phyloP scores from a whole-genome alignment of 2,329 filamentous ascomycete species.

The Alternaria arbusti region DNA sequence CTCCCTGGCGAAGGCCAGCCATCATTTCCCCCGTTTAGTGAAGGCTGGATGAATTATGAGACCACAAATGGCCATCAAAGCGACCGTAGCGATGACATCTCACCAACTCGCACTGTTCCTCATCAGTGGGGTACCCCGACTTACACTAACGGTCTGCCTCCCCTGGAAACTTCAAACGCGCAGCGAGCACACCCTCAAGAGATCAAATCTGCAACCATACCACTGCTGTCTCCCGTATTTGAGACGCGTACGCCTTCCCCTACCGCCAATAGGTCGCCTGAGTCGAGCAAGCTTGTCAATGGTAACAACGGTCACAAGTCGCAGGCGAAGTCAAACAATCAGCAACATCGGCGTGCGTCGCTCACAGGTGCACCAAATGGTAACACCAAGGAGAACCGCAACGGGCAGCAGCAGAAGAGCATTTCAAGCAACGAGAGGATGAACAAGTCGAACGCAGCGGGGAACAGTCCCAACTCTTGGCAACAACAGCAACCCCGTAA shows the following conservation, averaged over 20 bases:
- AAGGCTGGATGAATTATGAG: slow-evolving; percentile 38
- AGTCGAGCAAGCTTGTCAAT: slow-evolving; percentile 37
- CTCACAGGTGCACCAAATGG: slow-evolving; percentile 27
- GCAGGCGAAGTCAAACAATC: slow-evolving; percentile 36
- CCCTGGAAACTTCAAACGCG: slow-evolving; percentile 54
- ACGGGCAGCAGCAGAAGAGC: slow-evolving; percentile 32
- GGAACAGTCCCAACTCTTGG: slow-evolving; percentile 22
- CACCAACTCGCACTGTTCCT: slow-evolving; percentile 36
- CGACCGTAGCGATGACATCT: slow-evolving; percentile 34
- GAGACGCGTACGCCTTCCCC: slow-evolving; percentile 76
- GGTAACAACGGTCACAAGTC: slow-evolving; percentile 36
- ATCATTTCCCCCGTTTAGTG: slow-evolving; percentile 33
- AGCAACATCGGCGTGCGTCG: slow-evolving; percentile 37
- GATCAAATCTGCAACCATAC: slow-evolving; percentile 49
- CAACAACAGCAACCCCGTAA: slow-evolving; percentile 25
- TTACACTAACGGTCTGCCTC: slow-evolving; percentile 39
- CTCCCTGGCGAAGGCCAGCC: slow-evolving; percentile 35
- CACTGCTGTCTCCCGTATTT: slow-evolving; percentile 73
- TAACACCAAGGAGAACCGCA: slow-evolving; percentile 32
- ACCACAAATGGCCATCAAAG: slow-evolving; percentile 28
- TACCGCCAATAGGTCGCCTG: slow-evolving; percentile 57
- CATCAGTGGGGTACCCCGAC: slow-evolving; percentile 40
- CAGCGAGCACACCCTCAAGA: slow-evolving; percentile 47
- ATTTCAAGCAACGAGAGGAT: slow-evolving; percentile 30
- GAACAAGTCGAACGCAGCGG: slow-evolving; percentile 24